Evolutionary conservation across 225 moss, liverwort and hornwort genomes (phyloP), one percentile per base, ranked within the genome.

Genomic region (Marchantia paleacea): DNA sequence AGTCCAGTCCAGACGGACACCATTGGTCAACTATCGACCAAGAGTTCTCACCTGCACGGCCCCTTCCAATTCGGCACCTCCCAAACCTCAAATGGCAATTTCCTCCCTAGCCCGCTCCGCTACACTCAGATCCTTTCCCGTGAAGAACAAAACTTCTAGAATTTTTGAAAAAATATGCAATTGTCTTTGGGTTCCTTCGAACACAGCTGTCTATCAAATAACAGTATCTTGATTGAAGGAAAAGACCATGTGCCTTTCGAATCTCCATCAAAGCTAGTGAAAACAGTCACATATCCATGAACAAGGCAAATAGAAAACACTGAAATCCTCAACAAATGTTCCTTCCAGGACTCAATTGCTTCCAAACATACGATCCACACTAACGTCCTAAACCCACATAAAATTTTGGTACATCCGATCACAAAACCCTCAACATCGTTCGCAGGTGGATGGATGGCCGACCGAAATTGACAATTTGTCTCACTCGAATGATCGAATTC

Each of bases 391-490:
- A 39, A 76, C 1, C 16, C 75, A 39, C 75, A 30, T 2, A 76
- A 20, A 39, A 20, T 47, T 55, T 60, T 31, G 30, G 29, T 10
- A 20, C 54, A 11, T 54, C 31, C 16, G 55, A 60, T 76, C 30
- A 19, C 58, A 76, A 76, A 76, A 76, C 75, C 75, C 75, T 76
- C 86, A 80, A 83, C 86, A 86, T 86, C 75, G 11, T 48, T 78
- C 11, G 4, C 31, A 31, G 14, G 16, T 50, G 47, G 57, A 58
- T 58, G 15, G 57, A 8, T 48, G 16, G 7, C 16, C 69, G 39
- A 25, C 39, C 15, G 30, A 13, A 31, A 13, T 63, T 8, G n/a
- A 7, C 63, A 63, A 63, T n/a, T 25, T 9, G 24, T 9, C 14
- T 18, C 19, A 13, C 31, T 48, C 70, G 25, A 75, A 0, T 14